Evolutionary conservation across 306 rosid genomes (phyloP).

Genomic region (Purshia tridentata): DNA sequence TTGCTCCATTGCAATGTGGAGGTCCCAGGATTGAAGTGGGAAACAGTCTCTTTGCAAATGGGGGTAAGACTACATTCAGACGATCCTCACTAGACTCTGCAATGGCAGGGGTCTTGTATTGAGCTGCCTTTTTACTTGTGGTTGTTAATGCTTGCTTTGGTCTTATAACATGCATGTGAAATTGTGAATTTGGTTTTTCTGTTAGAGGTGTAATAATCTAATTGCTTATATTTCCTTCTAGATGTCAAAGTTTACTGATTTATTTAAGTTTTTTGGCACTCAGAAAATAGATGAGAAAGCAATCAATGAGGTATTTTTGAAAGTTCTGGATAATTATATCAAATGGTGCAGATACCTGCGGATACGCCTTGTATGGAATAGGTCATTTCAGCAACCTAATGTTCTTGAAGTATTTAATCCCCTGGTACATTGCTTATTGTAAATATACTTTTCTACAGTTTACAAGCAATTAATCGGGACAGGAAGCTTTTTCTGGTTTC

Average conservation of each 20-base stretch:
- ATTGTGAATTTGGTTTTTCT: not conserved
- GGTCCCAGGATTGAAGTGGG: slow-evolving; percentile 1
- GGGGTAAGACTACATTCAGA: not conserved
- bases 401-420: slow-evolving; percentile 20
- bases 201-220: not conserved
- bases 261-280: slow-evolving; percentile 2
- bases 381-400: slow-evolving; percentile 52
- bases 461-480: slow-evolving; percentile 84
- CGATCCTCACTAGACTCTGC: not conserved
- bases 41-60: not conserved
- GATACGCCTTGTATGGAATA: slow-evolving; percentile 79
- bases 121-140: slow-evolving; percentile 5
- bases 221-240: not conserved
- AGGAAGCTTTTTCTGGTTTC: slow-evolving; percentile 83
- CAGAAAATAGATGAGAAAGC: slow-evolving; percentile 93
- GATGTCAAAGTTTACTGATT: slow-evolving; percentile 10
- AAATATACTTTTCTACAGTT: slow-evolving; percentile 49
- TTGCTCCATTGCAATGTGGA: not conserved
- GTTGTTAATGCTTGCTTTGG: not conserved
- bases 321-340: slow-evolving; percentile 87
- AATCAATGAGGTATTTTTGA: slow-evolving; percentile 73
- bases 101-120: not conserved
- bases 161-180: not conserved
- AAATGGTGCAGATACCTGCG: slow-evolving; percentile 92
- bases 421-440: slow-evolving; percentile 28